Conservation (phyloP, 2,329 filamentous ascomycete species). For the Alternaria burnsii region DNA sequence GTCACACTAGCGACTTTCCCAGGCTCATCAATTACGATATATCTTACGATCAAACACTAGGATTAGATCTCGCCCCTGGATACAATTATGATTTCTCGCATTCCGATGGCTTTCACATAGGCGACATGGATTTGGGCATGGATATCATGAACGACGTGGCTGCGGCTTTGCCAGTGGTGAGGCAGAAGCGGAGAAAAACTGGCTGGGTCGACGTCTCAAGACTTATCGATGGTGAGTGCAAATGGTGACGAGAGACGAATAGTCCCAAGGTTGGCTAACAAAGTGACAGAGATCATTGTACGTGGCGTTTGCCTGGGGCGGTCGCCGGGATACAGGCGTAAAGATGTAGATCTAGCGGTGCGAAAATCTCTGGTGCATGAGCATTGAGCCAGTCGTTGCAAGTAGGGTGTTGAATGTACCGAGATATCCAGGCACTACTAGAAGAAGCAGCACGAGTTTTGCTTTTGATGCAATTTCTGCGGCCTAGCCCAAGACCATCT, state of each 20-base stretch:
- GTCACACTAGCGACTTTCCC: slow-evolving; percentile 15
- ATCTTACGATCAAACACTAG: slow-evolving; percentile 43
- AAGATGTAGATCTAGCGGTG: slow-evolving; percentile 55
- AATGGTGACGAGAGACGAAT: background rate
- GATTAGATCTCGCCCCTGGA: slow-evolving; percentile 44
- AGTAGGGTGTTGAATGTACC: background rate
- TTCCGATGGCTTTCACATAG: slow-evolving; percentile 16
- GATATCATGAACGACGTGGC: slow-evolving; percentile 26
- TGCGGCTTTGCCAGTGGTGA: slow-evolving; percentile 27
- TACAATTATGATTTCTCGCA: slow-evolving; percentile 32
- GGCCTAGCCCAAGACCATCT: too few relatives aligned
- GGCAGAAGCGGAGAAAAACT: slow-evolving; percentile 44
- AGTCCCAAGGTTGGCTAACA: slow-evolving; percentile 30
- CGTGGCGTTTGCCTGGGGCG: slow-evolving; percentile 55
- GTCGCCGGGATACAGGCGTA: slow-evolving; percentile 54
- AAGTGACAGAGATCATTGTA: slow-evolving; percentile 44
- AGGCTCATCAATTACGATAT: slow-evolving; percentile 29
- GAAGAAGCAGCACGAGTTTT: background rate
- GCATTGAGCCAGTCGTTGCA: background rate
- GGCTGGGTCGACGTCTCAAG: slow-evolving; percentile 56
- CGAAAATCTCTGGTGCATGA: slow-evolving; percentile 42
- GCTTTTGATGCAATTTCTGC: slow-evolving; percentile 1
- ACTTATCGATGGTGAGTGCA: slow-evolving; percentile 54
- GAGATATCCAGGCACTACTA: background rate
- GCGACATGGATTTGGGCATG: slow-evolving; percentile 26